Evolutionary conservation across 2,329 filamentous ascomycete genomes (phyloP).

Genomic region (Exserohilum rostratum): DNA sequence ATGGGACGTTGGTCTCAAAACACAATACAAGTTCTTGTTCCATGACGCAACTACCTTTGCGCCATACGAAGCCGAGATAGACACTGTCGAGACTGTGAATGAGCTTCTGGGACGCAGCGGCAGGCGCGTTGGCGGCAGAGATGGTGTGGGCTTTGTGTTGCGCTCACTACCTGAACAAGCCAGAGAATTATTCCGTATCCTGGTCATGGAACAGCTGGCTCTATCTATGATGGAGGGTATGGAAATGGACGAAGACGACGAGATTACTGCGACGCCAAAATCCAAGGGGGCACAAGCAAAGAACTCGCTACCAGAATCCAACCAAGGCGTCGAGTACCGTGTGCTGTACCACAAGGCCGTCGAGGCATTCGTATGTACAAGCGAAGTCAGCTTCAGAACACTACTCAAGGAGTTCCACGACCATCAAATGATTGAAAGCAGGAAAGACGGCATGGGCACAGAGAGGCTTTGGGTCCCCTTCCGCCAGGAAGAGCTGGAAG

Average conservation of each 20-base stretch:
- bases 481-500: constrained; percentile 84
- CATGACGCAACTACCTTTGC: constrained; percentile 94
- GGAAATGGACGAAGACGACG: constrained; percentile 33
- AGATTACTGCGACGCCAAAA: constrained; percentile 19
- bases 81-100: constrained; percentile 89
- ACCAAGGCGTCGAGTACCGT: constrained; percentile 81
- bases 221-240: constrained; percentile 60
- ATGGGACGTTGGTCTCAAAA: constrained; percentile 86
- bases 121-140: constrained; percentile 81
- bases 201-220: constrained; percentile 83
- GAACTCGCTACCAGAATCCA: constrained; percentile 40
- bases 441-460: constrained; percentile 82
- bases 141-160: constrained; percentile 89
- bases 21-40: constrained; percentile 84
- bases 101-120: constrained; percentile 82
- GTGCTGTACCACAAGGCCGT: constrained; percentile 93
- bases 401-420: constrained; percentile 97
- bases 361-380: constrained; percentile 96
- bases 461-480: constrained; percentile 88
- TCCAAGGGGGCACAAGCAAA: constrained; percentile 36
- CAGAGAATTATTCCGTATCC: constrained; percentile 79
- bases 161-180: constrained; percentile 92
- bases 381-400: constrained; percentile 93
- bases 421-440: constrained; percentile 93
- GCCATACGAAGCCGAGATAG: constrained; percentile 73